Evolutionary conservation across 2,329 filamentous ascomycete species (phyloP), one percentile per base, ranked within the genome.

Genomic region (Fusarium sp.): DNA sequence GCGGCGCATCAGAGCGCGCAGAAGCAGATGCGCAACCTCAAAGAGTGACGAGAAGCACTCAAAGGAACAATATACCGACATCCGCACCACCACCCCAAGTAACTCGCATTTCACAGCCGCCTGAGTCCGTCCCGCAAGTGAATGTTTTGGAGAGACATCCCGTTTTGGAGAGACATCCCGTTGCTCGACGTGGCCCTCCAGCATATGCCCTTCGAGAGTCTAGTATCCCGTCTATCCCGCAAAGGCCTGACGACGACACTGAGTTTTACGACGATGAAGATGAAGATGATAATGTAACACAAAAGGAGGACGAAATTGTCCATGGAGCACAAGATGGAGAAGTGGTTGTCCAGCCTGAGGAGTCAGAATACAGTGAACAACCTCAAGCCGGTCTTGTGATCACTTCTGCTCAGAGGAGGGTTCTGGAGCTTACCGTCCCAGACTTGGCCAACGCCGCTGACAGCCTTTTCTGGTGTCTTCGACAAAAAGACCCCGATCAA

Each of bases 391-490:
- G 45, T 44, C n/a, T 25, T 11, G 64, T 65, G 39, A 46, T 46
- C 20, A 69, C 65, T 47, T 52, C 58, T n/a, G 61, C 70, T 17
- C 65, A 59, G 52, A 56, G 63, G 8, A 65, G 67, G 30, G 69
- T 75, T 23, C 70, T 75, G 58, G 56, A 70, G 19, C 62, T 71
- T 22, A 72, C 69, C 19, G 51, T 79, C 20, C 58, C 72, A 7
- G 70, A 77, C 32, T 67, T 80, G 10, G 65, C 64, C 50, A 66
- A 67, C 19, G 69, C 74, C 30, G 62, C 78, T 0, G 63, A 71
- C 15, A 71, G 71, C 7, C 56, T 80, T 30, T 71, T 77, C 56
- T 62, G 67, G 4, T 74, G 69, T 49, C 64, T 78, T 5, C 40
- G 32, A 15, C 46, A 46, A 37, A 48, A 62, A 19, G 49, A 71